A percentile compares a stretch with the other conserved stretches of the same genome.
Evolutionary conservation across 2,329 filamentous ascomycete species (phyloP).

Genomic region (Beauveria rudraprayagi): DNA sequence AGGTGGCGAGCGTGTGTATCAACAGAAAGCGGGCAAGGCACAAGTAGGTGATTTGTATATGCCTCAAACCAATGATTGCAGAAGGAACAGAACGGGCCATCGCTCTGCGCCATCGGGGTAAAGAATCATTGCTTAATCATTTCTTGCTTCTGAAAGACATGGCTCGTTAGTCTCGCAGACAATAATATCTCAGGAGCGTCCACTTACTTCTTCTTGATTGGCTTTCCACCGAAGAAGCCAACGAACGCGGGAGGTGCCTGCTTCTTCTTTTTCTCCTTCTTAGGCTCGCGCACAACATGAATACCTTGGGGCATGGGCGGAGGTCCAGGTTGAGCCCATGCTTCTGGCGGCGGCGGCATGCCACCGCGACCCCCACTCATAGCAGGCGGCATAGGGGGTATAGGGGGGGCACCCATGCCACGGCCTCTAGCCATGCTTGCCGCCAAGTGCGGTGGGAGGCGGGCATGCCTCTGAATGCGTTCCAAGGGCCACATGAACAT

Average conservation of each 20-base stretch:
- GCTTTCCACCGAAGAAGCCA: conserved; percentile 22
- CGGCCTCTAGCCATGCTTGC: conserved; percentile 11
- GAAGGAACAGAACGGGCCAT: background rate
- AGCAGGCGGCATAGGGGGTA: background rate
- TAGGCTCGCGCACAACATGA: conserved; percentile 16
- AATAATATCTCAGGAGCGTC: background rate
- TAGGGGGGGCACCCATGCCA: background rate
- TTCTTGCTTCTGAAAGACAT: conserved; percentile 1
- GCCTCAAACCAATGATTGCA: background rate
- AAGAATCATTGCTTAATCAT: background rate
- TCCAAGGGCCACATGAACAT: conserved; percentile 55
- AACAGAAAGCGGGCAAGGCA: background rate
- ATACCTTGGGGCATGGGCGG: conserved; percentile 14
- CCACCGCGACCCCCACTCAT: conserved; percentile 10
- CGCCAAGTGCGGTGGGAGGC: background rate
- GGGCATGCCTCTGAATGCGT: background rate
- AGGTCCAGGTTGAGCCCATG: conserved; percentile 13
- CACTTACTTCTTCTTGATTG: conserved; percentile 24
- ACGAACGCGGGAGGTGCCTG: conserved; percentile 13
- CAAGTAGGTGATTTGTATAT: background rate
- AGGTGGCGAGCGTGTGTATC: background rate
- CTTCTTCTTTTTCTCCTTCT: conserved; percentile 20
- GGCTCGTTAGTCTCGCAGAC: background rate
- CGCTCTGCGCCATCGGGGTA: background rate
- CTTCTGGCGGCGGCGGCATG: conserved; percentile 15